Percentiles rank a stretch among this genome's conserved stretches.
These are phyloP conservation scores for Fusarium transvaalense DNA, from an alignment of 2,329 filamentous ascomycete genomes.

Conservation along the genomic window DNA sequence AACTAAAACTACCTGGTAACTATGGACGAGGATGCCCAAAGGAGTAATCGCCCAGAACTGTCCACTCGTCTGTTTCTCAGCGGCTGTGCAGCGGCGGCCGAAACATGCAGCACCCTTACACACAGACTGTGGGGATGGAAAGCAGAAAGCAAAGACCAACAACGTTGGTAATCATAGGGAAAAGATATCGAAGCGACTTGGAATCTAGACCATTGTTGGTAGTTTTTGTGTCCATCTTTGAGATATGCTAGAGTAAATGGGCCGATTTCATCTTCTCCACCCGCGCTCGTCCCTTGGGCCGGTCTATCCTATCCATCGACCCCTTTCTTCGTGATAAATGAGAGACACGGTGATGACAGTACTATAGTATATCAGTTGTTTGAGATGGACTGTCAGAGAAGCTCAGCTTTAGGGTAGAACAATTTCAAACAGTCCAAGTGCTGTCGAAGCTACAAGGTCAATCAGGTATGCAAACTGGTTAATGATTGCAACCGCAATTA, in stretches of 20 bases:
- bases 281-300: neutral
- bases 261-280: conserved; percentile 31
- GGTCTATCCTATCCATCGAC: neutral
- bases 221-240: conserved; percentile 13
- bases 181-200: neutral
- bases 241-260: conserved; percentile 28
- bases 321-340: conserved; percentile 2
- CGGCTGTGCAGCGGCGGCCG: neutral
- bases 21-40: neutral
- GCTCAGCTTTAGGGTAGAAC: fast-evolving
- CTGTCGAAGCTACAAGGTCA: neutral
- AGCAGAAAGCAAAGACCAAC: neutral
- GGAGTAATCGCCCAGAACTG: neutral
- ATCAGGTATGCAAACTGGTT: too few relatives aligned
- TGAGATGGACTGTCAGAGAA: neutral
- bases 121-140: neutral
- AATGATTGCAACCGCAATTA: too few relatives aligned
- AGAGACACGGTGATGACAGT: neutral
- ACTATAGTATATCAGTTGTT: neutral
- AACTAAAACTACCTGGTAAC: neutral
- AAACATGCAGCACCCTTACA: neutral
- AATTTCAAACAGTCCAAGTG: neutral
- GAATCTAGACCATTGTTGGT: conserved; percentile 20
- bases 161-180: conserved; percentile 8
- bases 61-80: neutral